Evolutionary conservation across 805 yeast genomes (phyloP).

Genomic region (Schizosaccharomyces japonicus): DNA sequence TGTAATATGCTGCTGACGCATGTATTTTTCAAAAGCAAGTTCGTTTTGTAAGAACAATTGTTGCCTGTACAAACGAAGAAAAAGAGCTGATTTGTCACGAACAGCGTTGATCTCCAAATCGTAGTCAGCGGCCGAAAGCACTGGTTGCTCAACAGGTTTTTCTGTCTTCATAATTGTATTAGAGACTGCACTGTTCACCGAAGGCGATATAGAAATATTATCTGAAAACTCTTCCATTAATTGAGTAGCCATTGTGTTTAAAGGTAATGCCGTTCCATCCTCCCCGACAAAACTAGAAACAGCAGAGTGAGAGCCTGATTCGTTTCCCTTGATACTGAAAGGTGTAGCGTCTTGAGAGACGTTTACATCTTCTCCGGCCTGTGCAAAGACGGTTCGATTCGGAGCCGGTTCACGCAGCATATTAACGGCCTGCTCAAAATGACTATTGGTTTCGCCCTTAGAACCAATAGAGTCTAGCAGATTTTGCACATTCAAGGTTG

Average conservation of each 20-base stretch:
- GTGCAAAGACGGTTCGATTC: no score
- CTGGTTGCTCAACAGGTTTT: neutral
- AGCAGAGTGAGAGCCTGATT: neutral
- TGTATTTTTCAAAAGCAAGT: slow-evolving; percentile 32
- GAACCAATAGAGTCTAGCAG: neutral
- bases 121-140: neutral
- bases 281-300: neutral
- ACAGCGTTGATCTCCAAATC: neutral
- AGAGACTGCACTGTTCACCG: neutral
- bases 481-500: slow-evolving; percentile 11
- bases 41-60: slow-evolving; percentile 34
- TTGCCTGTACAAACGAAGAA: slow-evolving; percentile 30
- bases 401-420: neutral
- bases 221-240: neutral
- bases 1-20: slow-evolving; percentile 25
- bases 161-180: neutral
- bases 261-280: no score
- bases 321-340: neutral
- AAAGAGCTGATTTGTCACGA: no score
- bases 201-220: neutral
- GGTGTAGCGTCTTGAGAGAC: neutral
- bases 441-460: neutral
- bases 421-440: neutral
- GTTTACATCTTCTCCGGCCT: no score
- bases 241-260: neutral